These are phyloP conservation scores for Omphalea diandra DNA, from an alignment of 441 rosid genomes.

Conservation along the genomic window DNA sequence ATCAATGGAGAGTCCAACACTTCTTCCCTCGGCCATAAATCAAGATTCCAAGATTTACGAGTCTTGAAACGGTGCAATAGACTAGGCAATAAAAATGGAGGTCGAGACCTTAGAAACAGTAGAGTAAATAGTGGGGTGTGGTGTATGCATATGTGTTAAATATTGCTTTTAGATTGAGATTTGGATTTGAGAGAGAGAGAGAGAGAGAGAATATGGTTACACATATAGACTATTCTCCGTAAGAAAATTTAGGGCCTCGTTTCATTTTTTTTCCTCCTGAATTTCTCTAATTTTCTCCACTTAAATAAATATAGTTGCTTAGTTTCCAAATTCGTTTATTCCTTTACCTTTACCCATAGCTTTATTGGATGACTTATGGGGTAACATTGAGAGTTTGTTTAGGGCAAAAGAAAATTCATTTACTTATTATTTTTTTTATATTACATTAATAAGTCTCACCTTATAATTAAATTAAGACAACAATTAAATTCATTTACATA, in stretches of 20 bases:
- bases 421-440: too few relatives aligned
- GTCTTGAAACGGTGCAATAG: constrained; percentile 51
- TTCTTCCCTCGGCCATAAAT: constrained; percentile 44
- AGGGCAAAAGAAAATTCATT: too few relatives aligned
- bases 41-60: constrained; percentile 20
- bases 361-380: too few relatives aligned
- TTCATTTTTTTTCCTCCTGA: background rate
- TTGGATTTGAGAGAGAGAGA: constrained; percentile 5
- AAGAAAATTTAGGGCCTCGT: background rate
- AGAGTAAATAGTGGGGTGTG: constrained; percentile 12
- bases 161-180: too few relatives aligned
- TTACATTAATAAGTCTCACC: too few relatives aligned
- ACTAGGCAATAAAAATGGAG: constrained; percentile 64
- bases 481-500: too few relatives aligned
- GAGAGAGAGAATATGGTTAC: background rate
- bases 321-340: too few relatives aligned
- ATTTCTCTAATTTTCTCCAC: background rate
- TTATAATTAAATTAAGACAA: too few relatives aligned
- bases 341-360: too few relatives aligned
- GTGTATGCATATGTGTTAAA: background rate
- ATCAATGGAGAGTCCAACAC: constrained; percentile 60
- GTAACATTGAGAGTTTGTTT: too few relatives aligned
- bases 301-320: too few relatives aligned
- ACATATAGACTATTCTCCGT: background rate
- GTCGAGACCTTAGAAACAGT: constrained; percentile 31